A percentile compares a stretch with the other conserved stretches of the same genome.
Evolutionary conservation across 306 rosid genomes (phyloP).

Genomic region (Rubus parviflorus): DNA sequence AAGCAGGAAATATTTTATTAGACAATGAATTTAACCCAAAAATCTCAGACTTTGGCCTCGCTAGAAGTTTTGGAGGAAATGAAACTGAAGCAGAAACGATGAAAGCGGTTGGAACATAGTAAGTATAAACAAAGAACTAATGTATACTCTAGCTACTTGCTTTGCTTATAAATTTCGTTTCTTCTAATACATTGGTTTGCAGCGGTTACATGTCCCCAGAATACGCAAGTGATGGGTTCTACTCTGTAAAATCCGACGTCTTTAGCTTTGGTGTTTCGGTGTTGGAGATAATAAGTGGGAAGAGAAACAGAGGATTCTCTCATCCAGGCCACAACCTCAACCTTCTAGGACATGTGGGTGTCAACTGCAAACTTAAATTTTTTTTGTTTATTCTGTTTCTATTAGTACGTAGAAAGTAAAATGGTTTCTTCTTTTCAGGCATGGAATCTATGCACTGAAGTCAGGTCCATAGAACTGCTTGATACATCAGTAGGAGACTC

Average conservation of each 20-base stretch:
- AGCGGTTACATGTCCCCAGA: constrained; percentile 38
- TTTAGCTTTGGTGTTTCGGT: constrained; percentile 27
- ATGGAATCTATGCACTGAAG: constrained; percentile 28
- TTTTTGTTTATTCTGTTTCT: neutral
- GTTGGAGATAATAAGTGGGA: constrained; percentile 31
- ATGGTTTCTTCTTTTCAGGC: constrained; percentile 17
- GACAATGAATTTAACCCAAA: constrained; percentile 30
- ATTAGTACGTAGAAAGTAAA: neutral
- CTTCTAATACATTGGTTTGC: too few species aligned
- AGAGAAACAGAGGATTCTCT: constrained; percentile 12
- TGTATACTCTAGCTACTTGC: too few species aligned
- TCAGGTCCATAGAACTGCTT: constrained; percentile 23
- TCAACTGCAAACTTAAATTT: neutral
- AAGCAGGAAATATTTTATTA: constrained; percentile 28
- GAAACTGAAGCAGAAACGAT: constrained; percentile 18
- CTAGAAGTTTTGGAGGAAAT: constrained; percentile 29
- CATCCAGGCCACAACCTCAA: neutral
- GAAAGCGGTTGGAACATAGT: constrained; percentile 33
- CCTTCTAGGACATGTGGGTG: constrained; percentile 21
- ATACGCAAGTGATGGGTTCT: constrained; percentile 25
- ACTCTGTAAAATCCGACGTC: constrained; percentile 21
- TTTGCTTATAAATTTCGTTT: too few species aligned
- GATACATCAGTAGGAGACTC: constrained; percentile 17
- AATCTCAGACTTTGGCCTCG: constrained; percentile 34
- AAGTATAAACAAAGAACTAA: too few species aligned